A percentile compares a stretch with the other conserved stretches of the same genome.
Evolutionary conservation across 2,329 filamentous ascomycete genomes (phyloP).

Genomic region (Claviceps maximensis): DNA sequence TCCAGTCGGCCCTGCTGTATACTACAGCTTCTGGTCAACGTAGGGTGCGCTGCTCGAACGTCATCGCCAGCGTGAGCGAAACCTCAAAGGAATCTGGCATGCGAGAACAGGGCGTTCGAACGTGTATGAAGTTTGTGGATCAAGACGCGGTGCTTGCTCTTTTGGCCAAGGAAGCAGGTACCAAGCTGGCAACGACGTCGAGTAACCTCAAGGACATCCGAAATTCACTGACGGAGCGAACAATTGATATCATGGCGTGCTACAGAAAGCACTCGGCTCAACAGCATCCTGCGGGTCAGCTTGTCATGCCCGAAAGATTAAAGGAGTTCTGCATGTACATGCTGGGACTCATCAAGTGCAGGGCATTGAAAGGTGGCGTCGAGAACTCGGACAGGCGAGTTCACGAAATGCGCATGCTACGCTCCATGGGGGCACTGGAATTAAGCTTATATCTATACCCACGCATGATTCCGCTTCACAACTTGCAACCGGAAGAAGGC

Average conservation of each 20-base stretch:
- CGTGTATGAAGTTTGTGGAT: conserved; percentile 85
- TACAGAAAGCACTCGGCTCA: conserved; percentile 86
- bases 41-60: conserved; percentile 81
- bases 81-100: conserved; percentile 26
- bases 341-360: conserved; percentile 75
- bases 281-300: conserved; percentile 78
- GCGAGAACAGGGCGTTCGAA: conserved; percentile 47
- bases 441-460: conserved; percentile 90
- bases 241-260: conserved; percentile 78
- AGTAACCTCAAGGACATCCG: conserved; percentile 74
- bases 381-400: conserved; percentile 85
- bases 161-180: conserved; percentile 84
- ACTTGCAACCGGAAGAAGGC: conserved; percentile 73
- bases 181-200: conserved; percentile 61
- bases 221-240: conserved; percentile 72
- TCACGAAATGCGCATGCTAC: conserved; percentile 82
- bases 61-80: conserved; percentile 85
- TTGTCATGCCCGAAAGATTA: conserved; percentile 88
- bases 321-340: conserved; percentile 98
- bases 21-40: conserved; percentile 83
- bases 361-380: conserved; percentile 84
- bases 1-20: conserved; percentile 89
- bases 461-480: conserved; percentile 83
- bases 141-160: conserved; percentile 85
- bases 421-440: conserved; percentile 74